Conservation (phyloP, 1,139 yeast species). For the Yamadazyma mexicana region DNA sequence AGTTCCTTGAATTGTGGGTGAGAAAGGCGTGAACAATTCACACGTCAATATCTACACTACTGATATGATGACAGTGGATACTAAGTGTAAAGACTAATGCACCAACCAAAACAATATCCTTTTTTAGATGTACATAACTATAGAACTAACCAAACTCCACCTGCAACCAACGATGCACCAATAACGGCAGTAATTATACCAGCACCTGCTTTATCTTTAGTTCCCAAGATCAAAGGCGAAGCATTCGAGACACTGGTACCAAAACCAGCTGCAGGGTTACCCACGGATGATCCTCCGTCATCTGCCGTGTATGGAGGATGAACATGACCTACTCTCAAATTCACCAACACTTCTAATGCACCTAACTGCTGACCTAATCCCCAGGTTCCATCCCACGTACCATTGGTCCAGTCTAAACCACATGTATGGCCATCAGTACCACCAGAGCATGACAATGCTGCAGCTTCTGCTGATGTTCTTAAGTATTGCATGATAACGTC, state of each 20-base stretch:
- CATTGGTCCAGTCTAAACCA: conserved; percentile 74
- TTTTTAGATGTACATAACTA: conserved; percentile 9
- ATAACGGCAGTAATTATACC: conserved; percentile 79
- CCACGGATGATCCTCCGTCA: conserved; percentile 62
- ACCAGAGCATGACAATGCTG: conserved; percentile 81
- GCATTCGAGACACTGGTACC: conserved; percentile 38
- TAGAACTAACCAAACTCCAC: conserved; percentile 70
- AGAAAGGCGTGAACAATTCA: too few relatives aligned
- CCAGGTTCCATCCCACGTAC: conserved; percentile 68
- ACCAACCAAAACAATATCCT: too few relatives aligned
- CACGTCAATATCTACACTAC: too few relatives aligned
- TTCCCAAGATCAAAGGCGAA: conserved; percentile 49
- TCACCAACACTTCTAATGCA: conserved; percentile 78
- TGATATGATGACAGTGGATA: too few relatives aligned
- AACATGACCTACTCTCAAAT: conserved; percentile 52
- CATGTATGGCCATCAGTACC: conserved; percentile 90
- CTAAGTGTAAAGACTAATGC: too few relatives aligned
- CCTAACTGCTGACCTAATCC: conserved; percentile 96
- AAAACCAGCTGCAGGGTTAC: conserved; percentile 62
- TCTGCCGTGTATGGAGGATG: conserved; percentile 59
- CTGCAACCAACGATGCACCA: conserved; percentile 61
- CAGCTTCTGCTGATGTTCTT: conserved; percentile 68
- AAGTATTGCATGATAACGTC: conserved; percentile 53
- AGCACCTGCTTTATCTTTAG: conserved; percentile 84
- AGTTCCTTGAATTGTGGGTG: too few relatives aligned